Base-by-base conservation (phyloP, 2,329 filamentous ascomycete genomes). In the Colletotrichum trifolii region DNA sequence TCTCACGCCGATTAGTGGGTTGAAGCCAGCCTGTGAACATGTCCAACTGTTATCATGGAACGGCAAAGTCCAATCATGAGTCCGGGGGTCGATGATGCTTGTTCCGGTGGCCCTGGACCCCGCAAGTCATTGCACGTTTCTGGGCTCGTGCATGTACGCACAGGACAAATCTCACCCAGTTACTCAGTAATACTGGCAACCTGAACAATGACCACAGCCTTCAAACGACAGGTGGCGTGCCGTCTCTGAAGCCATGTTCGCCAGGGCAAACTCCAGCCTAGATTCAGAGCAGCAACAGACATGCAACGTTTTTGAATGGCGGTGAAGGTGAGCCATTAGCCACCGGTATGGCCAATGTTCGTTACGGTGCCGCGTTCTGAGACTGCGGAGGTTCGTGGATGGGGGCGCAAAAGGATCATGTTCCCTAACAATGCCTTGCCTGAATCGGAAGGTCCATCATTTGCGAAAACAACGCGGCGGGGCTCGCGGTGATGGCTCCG, bases 251-350 rank as follows among this genome's bases (percentile, higher is more conserved):
- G 25, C 25, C 25, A 25, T 25, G 53, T 39, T 25, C 15, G 50
- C 17, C 50, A 47, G 62, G 46, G 45, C 39, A 13, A 34, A 36
- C 46, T 25, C 45, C 13, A 54, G 25, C 42, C 17, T 12, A 52
- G 8, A 50, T 47, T 50, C 38, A 39, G 43, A 34, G 45, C 46
- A 52, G 39, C 49, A 35, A 8, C 12, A 10, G 17, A 13, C 25
- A 33, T 48, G 5, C 36, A 12, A 36, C 35, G 46, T 46, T n/a
- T 40, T 17, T 36, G 58, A 62, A 66, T 66, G 47, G 63, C 63
- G 63, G 63, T 66, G 63, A 66, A 47, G 42, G 53, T 57, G 63
- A 66, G 52, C 62, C 58, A 54, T 47, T 56, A 47, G 63, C 58
- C 47, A 53, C 36, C 36, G 15, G 40, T 12, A 45, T 54, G 54